Evolutionary conservation across 768 basidiomycete species (phyloP).

Genomic region (Sistotremastrum niveocremeum): DNA sequence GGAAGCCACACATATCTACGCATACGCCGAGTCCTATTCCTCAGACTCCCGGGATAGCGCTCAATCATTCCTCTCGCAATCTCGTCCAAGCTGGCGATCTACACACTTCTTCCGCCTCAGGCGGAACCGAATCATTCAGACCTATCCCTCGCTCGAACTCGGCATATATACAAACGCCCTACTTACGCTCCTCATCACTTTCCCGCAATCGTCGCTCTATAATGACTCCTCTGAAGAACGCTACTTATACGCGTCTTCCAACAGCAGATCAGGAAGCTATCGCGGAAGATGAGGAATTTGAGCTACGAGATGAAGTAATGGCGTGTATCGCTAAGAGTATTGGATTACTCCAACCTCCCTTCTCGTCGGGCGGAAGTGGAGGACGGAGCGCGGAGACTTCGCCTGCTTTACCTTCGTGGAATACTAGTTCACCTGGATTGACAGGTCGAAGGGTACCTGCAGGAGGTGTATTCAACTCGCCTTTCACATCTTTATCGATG

Average conservation of each 20-base stretch:
- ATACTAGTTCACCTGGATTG: conserved; percentile 9
- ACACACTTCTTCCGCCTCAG: conserved; percentile 39
- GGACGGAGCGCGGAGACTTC: conserved; percentile 54
- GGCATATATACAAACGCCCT: conserved; percentile 4
- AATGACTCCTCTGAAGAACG: conserved; percentile 5
- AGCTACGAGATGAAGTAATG: conserved; percentile 95
- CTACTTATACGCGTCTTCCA: conserved; percentile 4
- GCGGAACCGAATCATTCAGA: conserved; percentile 8
- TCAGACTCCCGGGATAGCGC: conserved; percentile 5
- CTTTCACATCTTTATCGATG: conserved; percentile 63
- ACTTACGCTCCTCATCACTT: conserved; percentile 1
- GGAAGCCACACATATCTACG: conserved; percentile 11
- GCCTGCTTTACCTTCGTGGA: conserved; percentile 42
- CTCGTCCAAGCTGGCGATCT: conserved; percentile 70
- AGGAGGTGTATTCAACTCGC: conserved; percentile 37
- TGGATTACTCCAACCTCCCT: conserved; percentile 77
- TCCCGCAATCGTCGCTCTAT: conserved; percentile 1
- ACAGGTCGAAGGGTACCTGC: conserved; percentile 13
- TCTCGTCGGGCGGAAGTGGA: conserved; percentile 29
- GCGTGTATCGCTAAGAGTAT: conserved; percentile 96
- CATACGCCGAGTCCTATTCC: conserved; percentile 8
- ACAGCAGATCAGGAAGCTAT: conserved; percentile 13
- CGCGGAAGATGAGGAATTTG: conserved; percentile 59
- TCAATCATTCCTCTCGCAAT: conserved; percentile 28
- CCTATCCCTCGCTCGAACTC: conserved; percentile 11